A percentile compares a stretch with the other conserved stretches of the same genome.
phyloP scores from a whole-genome alignment of 2,329 filamentous ascomycete species.

The Pseudogymnoascus sp. region DNA sequence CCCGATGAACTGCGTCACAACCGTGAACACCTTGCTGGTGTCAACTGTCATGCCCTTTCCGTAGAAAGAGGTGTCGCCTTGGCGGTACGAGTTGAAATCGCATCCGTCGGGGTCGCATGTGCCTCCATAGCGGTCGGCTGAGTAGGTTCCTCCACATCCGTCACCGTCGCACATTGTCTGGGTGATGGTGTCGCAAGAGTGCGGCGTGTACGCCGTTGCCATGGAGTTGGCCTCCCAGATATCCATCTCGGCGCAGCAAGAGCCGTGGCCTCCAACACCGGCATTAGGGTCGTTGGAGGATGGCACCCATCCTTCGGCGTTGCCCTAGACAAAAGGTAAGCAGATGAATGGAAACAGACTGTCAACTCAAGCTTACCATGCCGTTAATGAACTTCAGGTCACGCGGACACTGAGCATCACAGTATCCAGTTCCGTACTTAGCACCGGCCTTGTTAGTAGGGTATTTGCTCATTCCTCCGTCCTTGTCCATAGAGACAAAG shows the following conservation, averaged over 20 bases:
- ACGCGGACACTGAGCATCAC: conserved; percentile 49
- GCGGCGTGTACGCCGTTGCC: conserved; percentile 48
- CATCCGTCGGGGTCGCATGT: conserved; percentile 53
- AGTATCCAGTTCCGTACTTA: conserved; percentile 54
- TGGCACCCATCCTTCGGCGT: conserved; percentile 42
- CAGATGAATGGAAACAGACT: conserved; percentile 19
- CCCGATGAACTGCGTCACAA: conserved; percentile 52
- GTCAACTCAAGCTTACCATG: conserved; percentile 32
- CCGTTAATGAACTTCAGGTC: conserved; percentile 46
- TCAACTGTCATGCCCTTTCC: conserved; percentile 45
- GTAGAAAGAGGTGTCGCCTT: conserved; percentile 48
- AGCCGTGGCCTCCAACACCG: conserved; percentile 44
- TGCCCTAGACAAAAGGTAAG: conserved; percentile 33
- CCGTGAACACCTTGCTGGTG: conserved; percentile 44
- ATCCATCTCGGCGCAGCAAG: conserved; percentile 62
- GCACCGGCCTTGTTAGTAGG: conserved; percentile 48
- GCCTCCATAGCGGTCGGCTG: conserved; percentile 40
- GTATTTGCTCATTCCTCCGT: conserved; percentile 47
- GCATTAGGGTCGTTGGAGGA: conserved; percentile 41
- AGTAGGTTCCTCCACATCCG: conserved; percentile 32
- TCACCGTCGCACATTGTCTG: conserved; percentile 35
- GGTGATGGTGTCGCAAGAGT: conserved; percentile 40
- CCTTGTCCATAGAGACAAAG: conserved; percentile 51
- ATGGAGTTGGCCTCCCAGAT: conserved; percentile 57
- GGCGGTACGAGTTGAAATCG: conserved; percentile 54